Evolutionary conservation across 306 rosid genomes (phyloP).

Genomic region (Hippophae tibetana): DNA sequence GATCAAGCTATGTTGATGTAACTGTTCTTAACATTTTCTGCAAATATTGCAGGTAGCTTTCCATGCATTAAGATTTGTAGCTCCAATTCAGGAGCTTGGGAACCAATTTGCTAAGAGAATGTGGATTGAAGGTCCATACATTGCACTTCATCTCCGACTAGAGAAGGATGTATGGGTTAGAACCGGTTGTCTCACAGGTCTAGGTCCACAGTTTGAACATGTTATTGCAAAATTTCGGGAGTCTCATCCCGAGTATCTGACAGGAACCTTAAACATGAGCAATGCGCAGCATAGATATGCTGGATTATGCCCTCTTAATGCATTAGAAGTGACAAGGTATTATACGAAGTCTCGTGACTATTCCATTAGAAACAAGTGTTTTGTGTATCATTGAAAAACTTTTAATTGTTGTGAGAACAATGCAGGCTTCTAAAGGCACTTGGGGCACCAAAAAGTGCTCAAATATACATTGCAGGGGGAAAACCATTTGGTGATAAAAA

Average conservation of each 20-base stretch:
- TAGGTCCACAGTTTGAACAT: conserved; percentile 33
- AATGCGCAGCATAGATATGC: conserved; percentile 27
- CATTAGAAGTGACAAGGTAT: conserved; percentile 45
- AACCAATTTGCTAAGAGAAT: conserved; percentile 35
- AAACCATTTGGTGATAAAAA: conserved; percentile 36
- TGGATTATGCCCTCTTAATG: conserved; percentile 45
- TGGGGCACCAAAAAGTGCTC: conserved; percentile 35
- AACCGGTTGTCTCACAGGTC: conserved; percentile 52
- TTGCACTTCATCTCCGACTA: conserved; percentile 47
- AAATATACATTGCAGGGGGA: conserved; percentile 47
- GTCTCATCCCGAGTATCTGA: conserved; percentile 40
- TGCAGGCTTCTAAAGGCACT: conserved; percentile 44
- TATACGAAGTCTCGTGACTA: too few species aligned
- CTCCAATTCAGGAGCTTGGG: conserved; percentile 42
- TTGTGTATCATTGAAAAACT: neutral
- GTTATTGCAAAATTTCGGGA: conserved; percentile 21
- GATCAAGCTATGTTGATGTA: neutral
- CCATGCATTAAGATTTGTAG: conserved; percentile 43
- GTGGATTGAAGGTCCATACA: conserved; percentile 58
- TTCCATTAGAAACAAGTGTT: neutral
- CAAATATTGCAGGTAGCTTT: conserved; percentile 35
- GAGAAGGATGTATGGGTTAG: conserved; percentile 57
- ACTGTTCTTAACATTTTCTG: neutral
- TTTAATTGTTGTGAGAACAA: neutral
- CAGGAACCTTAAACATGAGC: conserved; percentile 35